These are phyloP conservation scores for Pleurotus tuber-regium DNA, from an alignment of 768 basidiomycete genomes.

Conservation along the genomic window DNA sequence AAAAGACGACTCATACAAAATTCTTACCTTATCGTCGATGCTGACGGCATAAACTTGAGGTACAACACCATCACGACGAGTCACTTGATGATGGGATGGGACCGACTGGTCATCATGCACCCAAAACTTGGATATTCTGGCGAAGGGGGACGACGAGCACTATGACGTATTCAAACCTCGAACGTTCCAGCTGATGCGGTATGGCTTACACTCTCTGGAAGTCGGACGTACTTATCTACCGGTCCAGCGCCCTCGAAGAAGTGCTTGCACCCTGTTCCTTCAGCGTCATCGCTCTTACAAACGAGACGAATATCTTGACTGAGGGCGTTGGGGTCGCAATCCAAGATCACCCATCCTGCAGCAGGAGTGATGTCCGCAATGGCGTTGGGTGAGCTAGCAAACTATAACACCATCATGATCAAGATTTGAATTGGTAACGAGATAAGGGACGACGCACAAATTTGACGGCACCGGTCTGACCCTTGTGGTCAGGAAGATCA, in stretches of 20 bases:
- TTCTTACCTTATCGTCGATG: constrained; percentile 24
- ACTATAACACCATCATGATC: neutral
- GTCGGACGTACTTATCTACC: constrained; percentile 48
- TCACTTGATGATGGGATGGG: constrained; percentile 22
- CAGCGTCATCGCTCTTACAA: constrained; percentile 17
- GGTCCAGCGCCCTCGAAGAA: constrained; percentile 36
- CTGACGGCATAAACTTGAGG: constrained; percentile 30
- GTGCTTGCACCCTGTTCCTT: constrained; percentile 34
- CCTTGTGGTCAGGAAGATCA: constrained; percentile 14
- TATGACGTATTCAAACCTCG: constrained; percentile 10
- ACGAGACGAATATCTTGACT: constrained; percentile 7
- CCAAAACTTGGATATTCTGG: constrained; percentile 39
- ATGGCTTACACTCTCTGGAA: constrained; percentile 46
- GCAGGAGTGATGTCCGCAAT: constrained; percentile 7
- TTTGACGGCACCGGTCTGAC: constrained; percentile 12
- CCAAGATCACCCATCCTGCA: constrained; percentile 8
- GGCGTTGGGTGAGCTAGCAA: constrained; percentile 2
- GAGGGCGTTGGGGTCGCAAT: constrained; percentile 5
- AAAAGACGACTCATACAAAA: too few relatives aligned
- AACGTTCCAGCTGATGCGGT: neutral
- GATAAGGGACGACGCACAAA: too few relatives aligned
- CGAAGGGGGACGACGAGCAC: constrained; percentile 41
- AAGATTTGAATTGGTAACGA: too few relatives aligned
- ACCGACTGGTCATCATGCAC: constrained; percentile 41
- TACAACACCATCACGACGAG: constrained; percentile 21